These are phyloP conservation scores for Kodamaea fukazawae DNA, from an alignment of 805 yeast genomes.

Conservation along the genomic window DNA sequence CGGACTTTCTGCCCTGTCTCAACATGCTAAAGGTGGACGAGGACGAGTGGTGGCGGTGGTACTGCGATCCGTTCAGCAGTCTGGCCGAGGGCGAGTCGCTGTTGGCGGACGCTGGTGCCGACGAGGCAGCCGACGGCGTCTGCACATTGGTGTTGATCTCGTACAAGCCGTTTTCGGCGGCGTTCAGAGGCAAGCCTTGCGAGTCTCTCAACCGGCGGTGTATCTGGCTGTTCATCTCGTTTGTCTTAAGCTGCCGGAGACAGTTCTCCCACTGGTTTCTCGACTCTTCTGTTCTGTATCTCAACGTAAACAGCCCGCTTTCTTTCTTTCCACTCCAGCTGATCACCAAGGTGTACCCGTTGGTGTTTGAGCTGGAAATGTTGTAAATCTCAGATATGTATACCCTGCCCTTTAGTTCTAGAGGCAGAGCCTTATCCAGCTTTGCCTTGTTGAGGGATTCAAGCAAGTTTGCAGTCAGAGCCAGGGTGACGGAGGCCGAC, in stretches of 20 bases:
- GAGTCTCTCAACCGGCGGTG: slow-evolving; percentile 37
- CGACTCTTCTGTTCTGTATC: slow-evolving; percentile 79
- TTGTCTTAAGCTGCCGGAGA: slow-evolving; percentile 47
- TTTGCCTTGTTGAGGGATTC: slow-evolving; percentile 33
- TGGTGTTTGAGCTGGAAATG: slow-evolving; percentile 33
- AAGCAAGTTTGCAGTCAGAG: slow-evolving; percentile 32
- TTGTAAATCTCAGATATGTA: slow-evolving; percentile 63
- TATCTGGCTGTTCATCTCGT: slow-evolving; percentile 39
- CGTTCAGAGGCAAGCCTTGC: slow-evolving; percentile 23
- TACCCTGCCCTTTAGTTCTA: slow-evolving; percentile 76
- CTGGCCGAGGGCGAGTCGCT: slow-evolving; percentile 13
- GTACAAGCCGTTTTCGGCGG: slow-evolving; percentile 23
- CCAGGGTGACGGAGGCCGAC: slow-evolving; percentile 39
- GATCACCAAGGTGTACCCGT: slow-evolving; percentile 60
- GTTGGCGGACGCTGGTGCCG: slow-evolving; percentile 4
- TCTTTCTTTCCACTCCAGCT: slow-evolving; percentile 87
- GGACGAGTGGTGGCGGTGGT: slow-evolving; percentile 41
- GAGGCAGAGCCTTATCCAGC: slow-evolving; percentile 22
- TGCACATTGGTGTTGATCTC: slow-evolving; percentile 14
- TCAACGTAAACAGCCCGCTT: slow-evolving; percentile 78
- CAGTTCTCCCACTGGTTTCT: slow-evolving; percentile 80
- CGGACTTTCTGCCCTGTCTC: slow-evolving; percentile 28
- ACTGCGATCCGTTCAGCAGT: slow-evolving; percentile 29
- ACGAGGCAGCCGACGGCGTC: neutral
- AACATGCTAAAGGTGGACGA: slow-evolving; percentile 44